Base-by-base conservation (phyloP, 139 green algal species). In the Micromonas commoda region DNA sequence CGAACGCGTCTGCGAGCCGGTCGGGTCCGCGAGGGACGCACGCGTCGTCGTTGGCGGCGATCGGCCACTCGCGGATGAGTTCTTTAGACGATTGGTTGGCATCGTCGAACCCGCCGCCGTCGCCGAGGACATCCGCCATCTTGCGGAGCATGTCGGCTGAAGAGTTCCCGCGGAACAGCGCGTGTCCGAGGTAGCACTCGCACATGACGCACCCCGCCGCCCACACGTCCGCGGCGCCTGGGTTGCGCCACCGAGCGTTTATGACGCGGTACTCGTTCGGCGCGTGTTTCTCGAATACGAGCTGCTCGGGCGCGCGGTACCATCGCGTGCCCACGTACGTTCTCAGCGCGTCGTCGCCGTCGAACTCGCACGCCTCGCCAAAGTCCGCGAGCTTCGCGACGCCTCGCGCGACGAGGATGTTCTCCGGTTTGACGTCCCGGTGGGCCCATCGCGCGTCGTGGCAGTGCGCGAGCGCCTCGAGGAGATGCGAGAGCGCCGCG, bases 271-370 rank as follows among this genome's bases (percentile, higher is more conserved):
- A n/a, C n/a, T n/a, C n/a, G n/a, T n/a, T n/a, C n/a, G n/a, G n/a
- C n/a, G n/a, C n/a, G n/a, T n/a, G n/a, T n/a, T 57, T 9, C 45
- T 57, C 45, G 45, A 57, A 86, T 29, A 89, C 82, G n/a, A 89
- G 73, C 69, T 89, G 82, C 75, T 89, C 85, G 19, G 85, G 85
- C 3, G 85, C 85, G 38, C 85, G 81, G 76, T 89, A 89, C 85
- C 85, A 89, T 13, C 85, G 77, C 45, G 85, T 89, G 28, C 89
- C 85, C 5, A 89, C 85, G 63, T 89, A 89, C 77, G 89, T 82
- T 6, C 85, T 88, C 85, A 89, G 64, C 16, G 73, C 73, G 21
- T 79, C 73, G n/a, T 71, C 29, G 23, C 26, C 9, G 13, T 9
- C 35, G 73, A 79, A 79, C 24, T 79, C 13, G 21, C 73, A 26